phyloP scores from a whole-genome alignment of 352 stramenopile genomes.

The Globisporangium paddicum region DNA sequence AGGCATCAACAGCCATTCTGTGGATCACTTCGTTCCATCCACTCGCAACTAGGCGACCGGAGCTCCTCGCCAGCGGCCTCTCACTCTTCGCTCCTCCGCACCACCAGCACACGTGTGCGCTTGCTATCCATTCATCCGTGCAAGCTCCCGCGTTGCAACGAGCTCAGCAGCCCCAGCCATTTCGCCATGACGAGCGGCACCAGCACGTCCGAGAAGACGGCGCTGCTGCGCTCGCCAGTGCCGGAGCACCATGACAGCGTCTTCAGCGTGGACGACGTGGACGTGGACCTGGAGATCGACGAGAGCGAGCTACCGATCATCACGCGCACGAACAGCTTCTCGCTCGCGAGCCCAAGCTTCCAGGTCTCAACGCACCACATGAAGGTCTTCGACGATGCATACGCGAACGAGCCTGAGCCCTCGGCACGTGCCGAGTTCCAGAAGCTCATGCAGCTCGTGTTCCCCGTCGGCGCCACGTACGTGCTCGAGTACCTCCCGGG shows the following conservation, averaged over 20 bases:
- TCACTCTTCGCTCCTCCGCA: too few species aligned
- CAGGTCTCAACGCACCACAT: constrained; percentile 29
- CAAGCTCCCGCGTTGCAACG: background rate
- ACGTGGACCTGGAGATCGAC: constrained; percentile 19
- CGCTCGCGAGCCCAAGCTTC: constrained; percentile 45
- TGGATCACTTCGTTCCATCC: too few species aligned
- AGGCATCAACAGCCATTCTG: too few species aligned
- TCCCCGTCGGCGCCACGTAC: constrained; percentile 26
- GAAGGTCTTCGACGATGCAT: constrained; percentile 38
- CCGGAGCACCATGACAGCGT: background rate
- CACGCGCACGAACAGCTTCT: constrained; percentile 46
- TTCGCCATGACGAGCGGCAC: background rate
- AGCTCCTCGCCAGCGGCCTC: too few species aligned
- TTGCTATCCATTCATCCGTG: background rate
- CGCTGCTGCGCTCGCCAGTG: background rate
- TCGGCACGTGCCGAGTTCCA: constrained; percentile 25
- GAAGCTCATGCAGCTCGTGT: constrained; percentile 39
- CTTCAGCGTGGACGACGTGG: background rate
- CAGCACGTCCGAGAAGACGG: constrained; percentile 4
- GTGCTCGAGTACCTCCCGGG: constrained; percentile 35
- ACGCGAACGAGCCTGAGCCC: constrained; percentile 21
- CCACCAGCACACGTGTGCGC: too few species aligned
- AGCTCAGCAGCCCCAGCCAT: background rate
- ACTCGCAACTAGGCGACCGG: too few species aligned
- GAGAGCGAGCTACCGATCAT: constrained; percentile 33